Conservation (phyloP, 2,329 filamentous ascomycete species). For the Epichloe uncinata region DNA sequence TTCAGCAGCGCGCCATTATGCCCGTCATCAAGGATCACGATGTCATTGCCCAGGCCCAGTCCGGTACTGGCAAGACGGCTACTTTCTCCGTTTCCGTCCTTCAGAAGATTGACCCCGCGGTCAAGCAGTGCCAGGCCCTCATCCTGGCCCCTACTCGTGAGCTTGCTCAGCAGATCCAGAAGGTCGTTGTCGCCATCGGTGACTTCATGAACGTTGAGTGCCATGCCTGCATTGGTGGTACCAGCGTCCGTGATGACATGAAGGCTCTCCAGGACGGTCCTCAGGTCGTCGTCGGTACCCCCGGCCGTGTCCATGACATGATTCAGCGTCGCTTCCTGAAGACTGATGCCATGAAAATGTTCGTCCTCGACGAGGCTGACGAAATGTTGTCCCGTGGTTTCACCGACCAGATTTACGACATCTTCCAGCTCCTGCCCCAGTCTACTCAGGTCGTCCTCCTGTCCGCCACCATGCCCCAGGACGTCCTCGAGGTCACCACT, state of each 20-base stretch:
- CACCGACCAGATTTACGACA: conserved; percentile 99
- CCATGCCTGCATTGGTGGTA: conserved; percentile 98
- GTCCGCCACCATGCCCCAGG: conserved; percentile 97
- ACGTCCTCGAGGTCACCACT: conserved; percentile 97
- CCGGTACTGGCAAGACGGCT: conserved; percentile 98
- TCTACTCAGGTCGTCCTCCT: conserved; percentile 97
- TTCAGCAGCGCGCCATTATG: conserved; percentile 99
- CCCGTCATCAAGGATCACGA: conserved; percentile 99
- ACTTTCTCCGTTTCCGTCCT: conserved; percentile 99
- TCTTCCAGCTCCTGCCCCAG: conserved; percentile 97
- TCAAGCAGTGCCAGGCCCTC: conserved; percentile 96
- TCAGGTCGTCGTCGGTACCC: conserved; percentile 95
- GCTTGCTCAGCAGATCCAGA: conserved; percentile 98
- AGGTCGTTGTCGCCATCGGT: conserved; percentile 95
- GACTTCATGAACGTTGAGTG: conserved; percentile 99
- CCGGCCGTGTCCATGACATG: conserved; percentile 98
- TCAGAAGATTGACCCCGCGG: conserved; percentile 90
- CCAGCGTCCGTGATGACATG: conserved; percentile 96
- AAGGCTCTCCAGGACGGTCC: conserved; percentile 92
- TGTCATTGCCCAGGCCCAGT: conserved; percentile 99
- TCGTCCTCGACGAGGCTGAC: conserved; percentile 97
- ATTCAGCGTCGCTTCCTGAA: conserved; percentile 95
- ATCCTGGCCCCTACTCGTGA: conserved; percentile 97
- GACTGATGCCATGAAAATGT: conserved; percentile 99
- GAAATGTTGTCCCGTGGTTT: conserved; percentile 99